Evolutionary conservation across 306 rosid genomes (phyloP).

Genomic region (Psophocarpus tetragonolobus): DNA sequence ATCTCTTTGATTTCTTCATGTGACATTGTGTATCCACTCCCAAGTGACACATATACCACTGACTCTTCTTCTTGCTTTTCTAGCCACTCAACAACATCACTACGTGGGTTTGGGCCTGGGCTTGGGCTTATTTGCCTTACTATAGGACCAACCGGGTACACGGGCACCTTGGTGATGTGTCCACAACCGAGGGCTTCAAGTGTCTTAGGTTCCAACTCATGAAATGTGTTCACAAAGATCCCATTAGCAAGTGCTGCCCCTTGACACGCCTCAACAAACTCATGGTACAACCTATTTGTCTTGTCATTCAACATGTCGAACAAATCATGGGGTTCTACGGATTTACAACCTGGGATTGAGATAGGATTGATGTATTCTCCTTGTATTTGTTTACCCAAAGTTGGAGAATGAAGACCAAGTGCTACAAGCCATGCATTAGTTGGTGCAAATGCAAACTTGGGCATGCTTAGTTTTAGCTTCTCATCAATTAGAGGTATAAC

Average conservation of each 20-base stretch:
- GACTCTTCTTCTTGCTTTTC: slow-evolving; percentile 21
- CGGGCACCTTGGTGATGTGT: not conserved
- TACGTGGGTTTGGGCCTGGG: not conserved
- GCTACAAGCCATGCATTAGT: slow-evolving; percentile 10
- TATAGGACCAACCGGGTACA: slow-evolving; percentile 22
- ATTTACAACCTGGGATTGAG: slow-evolving; percentile 17
- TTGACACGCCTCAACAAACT: not conserved
- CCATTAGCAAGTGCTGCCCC: not conserved
- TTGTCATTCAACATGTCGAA: not conserved
- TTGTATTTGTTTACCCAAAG: not conserved
- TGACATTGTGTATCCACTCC: slow-evolving; percentile 23
- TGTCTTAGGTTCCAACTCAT: slow-evolving; percentile 8
- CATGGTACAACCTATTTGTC: not conserved
- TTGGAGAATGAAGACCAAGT: not conserved
- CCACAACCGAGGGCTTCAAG: slow-evolving; percentile 2
- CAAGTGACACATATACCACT: slow-evolving; percentile 4
- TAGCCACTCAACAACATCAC: slow-evolving; percentile 14
- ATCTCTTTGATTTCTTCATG: slow-evolving; percentile 11
- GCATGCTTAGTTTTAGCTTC: not conserved
- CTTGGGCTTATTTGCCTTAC: not conserved
- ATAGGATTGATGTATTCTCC: not conserved
- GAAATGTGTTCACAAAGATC: slow-evolving; percentile 18
- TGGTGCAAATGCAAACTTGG: not conserved
- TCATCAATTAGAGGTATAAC: not conserved
- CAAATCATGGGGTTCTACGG: not conserved